A percentile compares a stretch with the other conserved stretches of the same genome.
Conservation (phyloP, 306 rosid species). For the Gleditsia sinensis region DNA sequence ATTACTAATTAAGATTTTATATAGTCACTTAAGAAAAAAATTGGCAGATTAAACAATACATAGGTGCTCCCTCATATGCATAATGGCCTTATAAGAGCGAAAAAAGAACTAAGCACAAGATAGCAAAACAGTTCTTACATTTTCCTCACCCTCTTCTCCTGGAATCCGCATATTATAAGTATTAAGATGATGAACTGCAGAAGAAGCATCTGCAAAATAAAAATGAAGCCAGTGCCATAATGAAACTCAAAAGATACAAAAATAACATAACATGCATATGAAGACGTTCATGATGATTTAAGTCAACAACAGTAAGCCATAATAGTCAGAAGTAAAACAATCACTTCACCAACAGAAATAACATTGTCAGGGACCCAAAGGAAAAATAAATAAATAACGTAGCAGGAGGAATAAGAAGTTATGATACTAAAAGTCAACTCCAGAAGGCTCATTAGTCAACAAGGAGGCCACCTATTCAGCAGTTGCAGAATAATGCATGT, state of each 20-base stretch:
- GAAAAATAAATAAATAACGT: background rate
- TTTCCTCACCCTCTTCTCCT: conserved; percentile 57
- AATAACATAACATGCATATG: conserved; percentile 12
- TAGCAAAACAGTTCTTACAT: conserved; percentile 48
- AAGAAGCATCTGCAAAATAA: conserved; percentile 47
- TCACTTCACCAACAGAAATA: background rate
- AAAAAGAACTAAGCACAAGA: background rate
- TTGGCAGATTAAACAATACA: background rate
- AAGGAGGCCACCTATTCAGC: background rate
- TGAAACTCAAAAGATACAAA: conserved; percentile 14
- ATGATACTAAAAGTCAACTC: background rate
- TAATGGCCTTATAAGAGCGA: background rate
- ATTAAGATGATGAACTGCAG: conserved; percentile 20
- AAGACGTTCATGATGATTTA: background rate
- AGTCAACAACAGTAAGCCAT: background rate
- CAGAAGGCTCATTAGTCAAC: no score
- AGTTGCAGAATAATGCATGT: background rate
- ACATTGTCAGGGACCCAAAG: background rate
- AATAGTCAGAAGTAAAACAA: background rate
- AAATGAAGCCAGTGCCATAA: conserved; percentile 5
- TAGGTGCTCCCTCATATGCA: background rate
- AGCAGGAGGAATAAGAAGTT: background rate
- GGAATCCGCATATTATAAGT: conserved; percentile 32
- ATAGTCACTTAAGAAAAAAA: conserved; percentile 11
- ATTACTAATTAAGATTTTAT: background rate